Base-by-base conservation (phyloP, 768 basidiomycete genomes). In the Pleurotus tuoliensis region DNA sequence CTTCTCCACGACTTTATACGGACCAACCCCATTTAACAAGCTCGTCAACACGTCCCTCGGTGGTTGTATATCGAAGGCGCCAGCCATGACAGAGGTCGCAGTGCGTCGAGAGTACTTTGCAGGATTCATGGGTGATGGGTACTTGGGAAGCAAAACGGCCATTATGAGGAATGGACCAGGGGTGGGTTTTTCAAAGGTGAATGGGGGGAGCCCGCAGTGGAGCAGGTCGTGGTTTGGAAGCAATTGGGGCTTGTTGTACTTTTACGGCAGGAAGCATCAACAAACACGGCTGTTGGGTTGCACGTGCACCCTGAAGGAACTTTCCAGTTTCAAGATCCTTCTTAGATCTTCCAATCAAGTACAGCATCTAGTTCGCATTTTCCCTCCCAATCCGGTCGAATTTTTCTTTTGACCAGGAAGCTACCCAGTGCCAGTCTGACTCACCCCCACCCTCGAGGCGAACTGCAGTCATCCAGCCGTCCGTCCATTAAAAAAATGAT, bases 21-120 rank as follows among this genome's bases (percentile, higher is more conserved):
- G 81, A 0, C 78, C 79, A 27, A 90, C 86, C 50, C 89, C 88
- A 64, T 91, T 91, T 64, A 92, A 73, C 49, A 91, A 69, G 69
- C 86, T 88, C 12, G 90, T 92, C 61, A 92, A 77, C 60, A 87
- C 88, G 71, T 92, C 89, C 67, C 90, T 81, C 38, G 78, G 66
- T 0, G 86, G 84, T 16, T 78, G 78, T 4, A 77, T 67, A 73
- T 92, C 90, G 69, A 89, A 90, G 66, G 77, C 73, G 62, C 90
- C 90, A 0, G 88, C 83, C 71, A 91, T 81, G 41, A 92, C 86
- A 7, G 83, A 67, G 6, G 90, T 92, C 44, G 90, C 90, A 47
- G 81, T 86, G 57, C 90, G 86, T 16, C 80, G 73, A 25, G 68
- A 67, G 53, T 70, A 78, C 64, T 80, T 80, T 51, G 64, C 62